phyloP scores from a whole-genome alignment of 768 basidiomycete species.

The Amanita exitialis region DNA sequence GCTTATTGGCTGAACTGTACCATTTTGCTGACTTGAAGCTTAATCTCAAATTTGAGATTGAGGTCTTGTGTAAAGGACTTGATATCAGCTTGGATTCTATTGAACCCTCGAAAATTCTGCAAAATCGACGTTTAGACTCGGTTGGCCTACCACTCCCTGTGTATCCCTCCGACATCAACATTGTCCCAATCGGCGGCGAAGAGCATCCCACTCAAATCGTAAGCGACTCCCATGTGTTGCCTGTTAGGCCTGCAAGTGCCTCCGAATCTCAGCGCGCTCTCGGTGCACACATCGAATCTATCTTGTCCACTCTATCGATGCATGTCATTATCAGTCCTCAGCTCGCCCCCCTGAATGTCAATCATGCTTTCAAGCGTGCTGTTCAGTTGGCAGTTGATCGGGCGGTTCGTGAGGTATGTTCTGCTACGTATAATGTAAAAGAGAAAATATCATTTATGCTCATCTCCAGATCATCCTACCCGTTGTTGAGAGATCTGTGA shows the following conservation, averaged over 20 bases:
- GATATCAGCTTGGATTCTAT: slow-evolving; percentile 79
- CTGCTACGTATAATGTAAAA: slow-evolving; percentile 9
- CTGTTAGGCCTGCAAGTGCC: slow-evolving; percentile 48
- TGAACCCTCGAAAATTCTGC: slow-evolving; percentile 75
- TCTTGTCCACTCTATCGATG: slow-evolving; percentile 59
- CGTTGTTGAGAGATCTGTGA: slow-evolving; percentile 96
- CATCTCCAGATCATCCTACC: slow-evolving; percentile 77
- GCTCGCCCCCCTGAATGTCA: slow-evolving; percentile 63
- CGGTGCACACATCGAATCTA: slow-evolving; percentile 72
- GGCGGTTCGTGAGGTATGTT: slow-evolving; percentile 79
- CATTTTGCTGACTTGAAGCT: slow-evolving; percentile 93
- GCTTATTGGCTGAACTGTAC: slow-evolving; percentile 90
- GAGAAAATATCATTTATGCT: slow-evolving; percentile 2
- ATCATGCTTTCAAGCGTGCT: slow-evolving; percentile 82
- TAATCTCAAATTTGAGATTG: slow-evolving; percentile 97
- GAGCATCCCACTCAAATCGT: slow-evolving; percentile 32
- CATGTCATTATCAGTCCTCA: slow-evolving; percentile 73
- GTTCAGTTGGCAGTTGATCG: slow-evolving; percentile 87
- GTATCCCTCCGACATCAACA: slow-evolving; percentile 72
- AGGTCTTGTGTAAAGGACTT: slow-evolving; percentile 88
- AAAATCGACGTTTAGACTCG: slow-evolving; percentile 58
- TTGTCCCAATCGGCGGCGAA: slow-evolving; percentile 67
- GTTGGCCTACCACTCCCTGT: slow-evolving; percentile 62
- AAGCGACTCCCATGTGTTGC: slow-evolving; percentile 49
- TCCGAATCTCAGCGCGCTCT: slow-evolving; percentile 60